Base-by-base conservation (phyloP, 805 yeast genomes). In the Kluyveromyces nonfermentans region DNA sequence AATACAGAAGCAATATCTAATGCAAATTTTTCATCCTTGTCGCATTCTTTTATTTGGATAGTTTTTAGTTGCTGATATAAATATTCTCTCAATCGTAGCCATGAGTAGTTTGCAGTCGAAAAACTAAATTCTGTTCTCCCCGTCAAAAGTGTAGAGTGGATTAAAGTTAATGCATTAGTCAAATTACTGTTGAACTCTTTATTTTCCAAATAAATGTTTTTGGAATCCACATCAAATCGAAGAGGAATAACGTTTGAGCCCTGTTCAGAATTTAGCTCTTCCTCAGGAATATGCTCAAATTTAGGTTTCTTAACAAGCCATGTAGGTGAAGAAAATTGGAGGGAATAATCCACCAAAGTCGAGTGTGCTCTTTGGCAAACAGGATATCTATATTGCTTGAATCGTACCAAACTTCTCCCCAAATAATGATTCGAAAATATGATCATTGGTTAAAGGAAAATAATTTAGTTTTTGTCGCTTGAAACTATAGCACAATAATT, bases 301-400 rank as follows among this genome's bases (percentile, higher is more conserved):
- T 43, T 39, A 9, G 52, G 53, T 36, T 43, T 49, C 9, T 42
- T 47, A 33, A 50, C 44, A 20, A 49, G 44, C 56, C 52, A 47
- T 33, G 36, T 35, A 15, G 41, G 41, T 10, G 41, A 38, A 6
- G 41, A 28, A 33, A 30, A 38, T 12, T 21, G 41, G 15, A 28
- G 21, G 6, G 41, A 25, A 12, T 31, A 15, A 21, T 38, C 21
- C n/a, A 7, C 17, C 20, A 16, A 7, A 15, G 4, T 33, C 9
- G 35, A 33, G 35, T 33, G n/a, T 12, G 7, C 17, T 18, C 17
- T 33, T 15, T 14, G 30, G 12, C 14, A 6, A 25, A 25, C 9
- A 10, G 7, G 12, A 25, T 14, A 25, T 25, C 14, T 25, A 25
- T 25, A 25, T 4, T 25, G 14, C 3, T 25, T 10, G 30, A 14